Base-by-base conservation (phyloP, 2,329 filamentous ascomycete genomes). In the Pestalotiopsis sp. region DNA sequence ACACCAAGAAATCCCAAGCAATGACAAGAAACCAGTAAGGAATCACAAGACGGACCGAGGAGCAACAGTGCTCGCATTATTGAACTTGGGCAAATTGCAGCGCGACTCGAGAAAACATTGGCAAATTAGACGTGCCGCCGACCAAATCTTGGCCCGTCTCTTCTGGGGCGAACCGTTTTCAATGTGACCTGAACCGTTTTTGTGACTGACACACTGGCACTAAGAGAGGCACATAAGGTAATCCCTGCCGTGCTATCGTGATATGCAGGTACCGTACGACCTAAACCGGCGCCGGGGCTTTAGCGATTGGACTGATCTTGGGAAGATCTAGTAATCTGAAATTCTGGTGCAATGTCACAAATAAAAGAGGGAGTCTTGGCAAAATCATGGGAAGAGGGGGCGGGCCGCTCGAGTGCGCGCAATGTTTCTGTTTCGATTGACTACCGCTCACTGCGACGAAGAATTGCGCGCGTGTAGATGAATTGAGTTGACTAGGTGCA, bases 41-140 rank as follows among this genome's bases (percentile, higher is more conserved):
- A 62, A 36, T 41, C 23, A 20, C 27, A 39, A 38, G 27, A 52
- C 63, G 25, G 63, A 31, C 63, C 63, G n/a, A 66, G 63, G 52
- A 57, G 25, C n/a, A 36, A 39, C 31, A 36, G 59, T 36, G 59
- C 59, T 39, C 25, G 31, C n/a, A 20, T 39, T 39, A 36, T 36
- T 62, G 59, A 39, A 39, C 36, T 38, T n/a, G 57, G 9, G 17
- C 9, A 64, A 64, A 64, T 64, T 64, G 13, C 62, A 52, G 62
- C 39, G 62, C 62, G 62, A 64, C 62, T 64, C 49, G 62, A 23
- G 62, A 52, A 64, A 25, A 14, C 14, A 66, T 66, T 66, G 49
- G 63, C 63, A 66, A 66, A 66, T 66, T 58, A 66, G 38, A 66
- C 45, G 31, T 27, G 9, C 63, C 63, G 49, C 57, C 57, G 12